Evolutionary conservation across 345 rosid species (phyloP).

Genomic region (Kernera saxatilis): DNA sequence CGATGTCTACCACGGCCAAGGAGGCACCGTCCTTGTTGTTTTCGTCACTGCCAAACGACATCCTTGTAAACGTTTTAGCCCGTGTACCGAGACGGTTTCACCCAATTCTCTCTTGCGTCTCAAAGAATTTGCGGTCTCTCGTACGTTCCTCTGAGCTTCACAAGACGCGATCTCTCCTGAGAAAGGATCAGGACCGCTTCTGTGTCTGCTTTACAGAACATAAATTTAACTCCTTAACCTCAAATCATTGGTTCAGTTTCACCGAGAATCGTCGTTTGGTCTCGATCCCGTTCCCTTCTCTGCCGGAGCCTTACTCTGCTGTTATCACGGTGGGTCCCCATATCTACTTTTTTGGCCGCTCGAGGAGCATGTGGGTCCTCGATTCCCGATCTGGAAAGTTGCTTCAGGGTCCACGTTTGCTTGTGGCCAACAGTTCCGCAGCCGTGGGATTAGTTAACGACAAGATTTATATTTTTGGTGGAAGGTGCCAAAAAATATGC

Average conservation of each 20-base stretch:
- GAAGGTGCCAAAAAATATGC: no score
- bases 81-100: constrained; percentile 47
- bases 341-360: constrained; percentile 56
- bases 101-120: constrained; percentile 56
- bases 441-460: neutral
- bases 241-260: neutral
- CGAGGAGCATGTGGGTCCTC: constrained; percentile 52
- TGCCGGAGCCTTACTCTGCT: neutral
- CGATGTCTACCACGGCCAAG: no score
- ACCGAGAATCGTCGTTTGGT: neutral
- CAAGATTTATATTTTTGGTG: constrained; percentile 30
- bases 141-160: constrained; percentile 44
- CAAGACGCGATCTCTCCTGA: constrained; percentile 42
- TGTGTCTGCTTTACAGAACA: constrained; percentile 33
- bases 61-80: constrained; percentile 26
- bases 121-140: constrained; percentile 41
- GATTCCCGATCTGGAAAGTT: constrained; percentile 54
- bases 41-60: neutral
- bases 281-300: neutral
- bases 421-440: neutral
- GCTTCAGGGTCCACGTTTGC: constrained; percentile 16
- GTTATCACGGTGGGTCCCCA: constrained; percentile 27
- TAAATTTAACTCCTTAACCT: neutral
- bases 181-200: constrained; percentile 41
- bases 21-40: neutral